These are phyloP conservation scores for Komagataella pseudopastoris DNA, from an alignment of 805 yeast genomes.

Conservation along the genomic window DNA sequence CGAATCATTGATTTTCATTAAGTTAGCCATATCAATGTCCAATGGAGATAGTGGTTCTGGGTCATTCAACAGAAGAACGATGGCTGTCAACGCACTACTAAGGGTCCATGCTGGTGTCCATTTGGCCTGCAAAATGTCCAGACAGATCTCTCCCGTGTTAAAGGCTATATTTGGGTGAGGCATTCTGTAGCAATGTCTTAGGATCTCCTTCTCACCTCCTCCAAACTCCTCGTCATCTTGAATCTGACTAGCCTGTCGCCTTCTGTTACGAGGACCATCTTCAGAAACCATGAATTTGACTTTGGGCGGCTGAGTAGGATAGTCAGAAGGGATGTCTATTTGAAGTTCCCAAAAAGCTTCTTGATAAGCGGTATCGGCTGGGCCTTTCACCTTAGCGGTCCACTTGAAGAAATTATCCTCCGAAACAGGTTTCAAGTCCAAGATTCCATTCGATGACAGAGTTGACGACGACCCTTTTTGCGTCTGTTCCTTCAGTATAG, in stretches of 20 bases:
- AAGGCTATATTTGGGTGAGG: constrained; percentile 39
- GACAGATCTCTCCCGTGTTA: constrained; percentile 54
- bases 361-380: constrained; percentile 35
- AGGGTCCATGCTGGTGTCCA: constrained; percentile 76
- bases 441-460: constrained; percentile 17
- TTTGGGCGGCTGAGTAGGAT: constrained; percentile 49
- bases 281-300: constrained; percentile 25
- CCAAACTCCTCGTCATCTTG: neutral
- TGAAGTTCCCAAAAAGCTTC: constrained; percentile 37
- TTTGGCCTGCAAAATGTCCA: constrained; percentile 42
- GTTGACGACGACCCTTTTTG: constrained; percentile 7
- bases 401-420: constrained; percentile 34
- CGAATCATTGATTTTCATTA: constrained; percentile 33
- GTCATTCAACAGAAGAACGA: constrained; percentile 39
- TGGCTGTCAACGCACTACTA: constrained; percentile 39
- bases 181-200: constrained; percentile 11
- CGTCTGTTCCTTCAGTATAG: constrained; percentile 15
- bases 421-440: constrained; percentile 27
- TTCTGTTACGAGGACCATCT: neutral
- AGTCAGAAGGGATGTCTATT: constrained; percentile 29
- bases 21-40: constrained; percentile 55
- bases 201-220: neutral
- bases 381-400: constrained; percentile 39
- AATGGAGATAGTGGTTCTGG: constrained; percentile 67
- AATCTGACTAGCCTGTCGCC: neutral